Base-by-base conservation (phyloP, 208 protist genomes). In the Leishmania major region DNA sequence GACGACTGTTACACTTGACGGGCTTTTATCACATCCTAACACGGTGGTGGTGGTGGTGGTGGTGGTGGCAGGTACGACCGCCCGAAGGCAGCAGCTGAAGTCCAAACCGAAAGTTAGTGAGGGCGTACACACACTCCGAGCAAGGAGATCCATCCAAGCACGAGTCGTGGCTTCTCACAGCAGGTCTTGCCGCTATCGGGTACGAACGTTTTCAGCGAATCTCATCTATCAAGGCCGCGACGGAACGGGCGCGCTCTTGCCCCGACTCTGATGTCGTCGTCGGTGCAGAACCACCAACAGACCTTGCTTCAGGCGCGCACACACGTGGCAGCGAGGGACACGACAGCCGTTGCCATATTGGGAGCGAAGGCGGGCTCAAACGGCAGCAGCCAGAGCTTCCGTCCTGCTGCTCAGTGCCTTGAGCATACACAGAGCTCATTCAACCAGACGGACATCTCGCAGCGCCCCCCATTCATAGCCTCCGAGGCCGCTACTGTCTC, bases 251-350 rank as follows among this genome's bases (percentile, higher is more conserved):
- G 2, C 43, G n/a, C n/a, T 5, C 62, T 31, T 25, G 70, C 35
- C 17, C 81, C 77, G 6, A 59, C 78, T 1, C 60, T 77, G 31
- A 73, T 75, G 53, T 19, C 66, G 78, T 79, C 74, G n/a, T 86
- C 83, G 2, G 22, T 73, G 47, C 83, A 57, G 37, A 73, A 70
- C 64, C 35, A 35, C 43, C 73, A 11, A 64, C 83, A 17, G 74
- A 67, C 25, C 13, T 80, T 51, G n/a, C 77, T 6, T 62, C 75
- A 78, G 71, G 47, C 78, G 19, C 66, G 60, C 73, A 78, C 73
- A 15, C 4, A 64, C 35, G 1, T 66, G 51, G 28, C 53, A 2
- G 73, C 28, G 49, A 57, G 49, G 45, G 15, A 47, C 35, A 57
- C 17, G 49, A 2, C 73, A 15, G 35, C n/a, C 49, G 11, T 62